Base-by-base conservation (phyloP, 257 asterid genomes). In the Mitragyna speciosa region DNA sequence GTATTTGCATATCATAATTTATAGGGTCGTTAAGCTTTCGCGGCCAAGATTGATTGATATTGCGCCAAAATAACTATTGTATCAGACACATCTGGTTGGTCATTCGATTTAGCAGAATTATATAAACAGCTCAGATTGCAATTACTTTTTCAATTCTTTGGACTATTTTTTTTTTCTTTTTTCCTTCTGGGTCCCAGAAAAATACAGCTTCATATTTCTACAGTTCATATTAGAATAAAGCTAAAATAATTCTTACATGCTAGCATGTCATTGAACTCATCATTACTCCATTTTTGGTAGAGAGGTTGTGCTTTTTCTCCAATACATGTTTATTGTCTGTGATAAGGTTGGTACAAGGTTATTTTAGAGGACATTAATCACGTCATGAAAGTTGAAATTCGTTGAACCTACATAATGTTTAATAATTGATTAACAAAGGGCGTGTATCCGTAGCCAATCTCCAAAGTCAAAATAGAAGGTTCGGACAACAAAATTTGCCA, bases 251-350 rank as follows among this genome's bases (percentile, higher is more conserved):
- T 45, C 75, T 43, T 28, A 41, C 47, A 28, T 30, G 73, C 12
- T 64, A 49, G 73, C 36, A 76, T 64, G 80, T 65, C 80, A 59
- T 54, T 56, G 31, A 24, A 6, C 70, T 36, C 78, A n/a, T 56
- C 78, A 24, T 36, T 75, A 16, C 51, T 11, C 12, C 14, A 56
- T 1, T 24, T 75, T 39, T 28, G 31, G 45, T 59, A 26, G 66
- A n/a, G 48, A 48, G 41, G 2, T 28, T 28, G 14, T 49, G 8
- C 22, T 72, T 39, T n/a, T 16, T 11, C 66, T 59, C 5, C 10
- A 59, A 59, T 59, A 22, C 30, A 59, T 24, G 5, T 31, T 30
- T 31, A 33, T 15, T 66, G 0, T 12, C 0, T 11, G 56, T 72
- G 43, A 26, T 24, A 12, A 43, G 76, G 28, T 47, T n/a, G 76